Base-by-base conservation (phyloP, 1,284 basidiomycete genomes). In the Cryptococcus sp. region DNA sequence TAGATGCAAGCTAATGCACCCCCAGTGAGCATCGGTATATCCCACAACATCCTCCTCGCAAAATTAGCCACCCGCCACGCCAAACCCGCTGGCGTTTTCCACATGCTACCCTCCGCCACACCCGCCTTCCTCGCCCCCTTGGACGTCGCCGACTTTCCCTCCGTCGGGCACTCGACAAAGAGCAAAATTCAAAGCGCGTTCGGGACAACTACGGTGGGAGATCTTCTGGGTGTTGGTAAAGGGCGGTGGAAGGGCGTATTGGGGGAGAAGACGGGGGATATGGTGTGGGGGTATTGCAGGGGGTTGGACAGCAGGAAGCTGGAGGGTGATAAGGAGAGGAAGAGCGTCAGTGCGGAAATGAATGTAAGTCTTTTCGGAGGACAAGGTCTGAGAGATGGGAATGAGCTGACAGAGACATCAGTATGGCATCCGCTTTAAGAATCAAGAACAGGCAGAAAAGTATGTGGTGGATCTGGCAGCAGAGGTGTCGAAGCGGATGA, bases 351-450 rank as follows among this genome's bases (percentile, higher is more conserved):
- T 13, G 91, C 88, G 52, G 92, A 95, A 71, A 90, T 95, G 67
- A 96, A 92, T 71, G 89, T 91, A 66, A 71, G 88, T 80, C 35
- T 16, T 33, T 9, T 9, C 9, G 57, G 23, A n/a, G n/a, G n/a
- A n/a, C n/a, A 5, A 15, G 15, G n/a, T 50, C 33, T 35, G n/a
- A 11, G 4, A 21, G 13, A n/a, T 33, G 20, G 39, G 15, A 15
- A 12, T 15, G 46, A 4, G 9, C 46, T 47, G 46, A 47, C 18
- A 33, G 46, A 28, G 5, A 33, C 8, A 9, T 40, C 55, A 93
- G 89, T 98, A 98, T 74, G 95, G 92, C 0, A 97, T 98, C 53
- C 87, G 95, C 3, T 98, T 98, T 71, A 84, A 88, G 68, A 85
- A 83, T 51, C 82, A 86, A 55, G 85, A 85, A 37, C 87, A 96